Percentiles rank a stretch among this genome's conserved stretches.
Conservation (phyloP, 2,329 filamentous ascomycete genomes). For the Fusarium liriodendri region DNA sequence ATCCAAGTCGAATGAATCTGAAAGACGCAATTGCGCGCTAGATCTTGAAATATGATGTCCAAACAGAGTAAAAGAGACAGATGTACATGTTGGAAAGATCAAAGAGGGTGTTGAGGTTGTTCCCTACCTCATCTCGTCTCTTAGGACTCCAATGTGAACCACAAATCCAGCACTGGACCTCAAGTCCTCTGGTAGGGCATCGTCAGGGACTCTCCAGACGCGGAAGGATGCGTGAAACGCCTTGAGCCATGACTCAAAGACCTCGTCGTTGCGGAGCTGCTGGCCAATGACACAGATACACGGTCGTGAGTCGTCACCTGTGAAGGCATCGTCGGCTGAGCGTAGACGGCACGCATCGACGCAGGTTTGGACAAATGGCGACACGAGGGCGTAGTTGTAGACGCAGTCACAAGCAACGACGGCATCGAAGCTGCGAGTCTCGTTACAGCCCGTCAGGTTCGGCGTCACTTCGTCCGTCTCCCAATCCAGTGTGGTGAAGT, state of each 20-base stretch:
- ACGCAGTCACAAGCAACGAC: constrained; percentile 93
- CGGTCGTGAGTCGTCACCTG: constrained; percentile 49
- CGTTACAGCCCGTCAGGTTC: constrained; percentile 51
- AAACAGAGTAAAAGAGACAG: neutral
- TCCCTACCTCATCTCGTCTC: constrained; percentile 33
- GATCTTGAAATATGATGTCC: neutral
- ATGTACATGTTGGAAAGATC: neutral
- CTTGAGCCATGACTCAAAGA: constrained; percentile 85
- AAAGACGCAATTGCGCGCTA: constrained; percentile 12
- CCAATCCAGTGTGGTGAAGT: constrained; percentile 82
- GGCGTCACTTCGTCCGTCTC: constrained; percentile 70
- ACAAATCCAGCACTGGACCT: constrained; percentile 78
- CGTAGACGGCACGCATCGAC: constrained; percentile 77
- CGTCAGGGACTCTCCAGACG: constrained; percentile 81
- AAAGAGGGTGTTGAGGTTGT: neutral
- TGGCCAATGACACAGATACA: constrained; percentile 87
- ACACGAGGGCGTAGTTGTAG: constrained; percentile 89
- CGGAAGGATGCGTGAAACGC: constrained; percentile 75
- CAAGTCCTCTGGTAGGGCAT: constrained; percentile 68
- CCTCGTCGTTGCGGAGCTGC: constrained; percentile 85
- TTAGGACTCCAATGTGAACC: constrained; percentile 80
- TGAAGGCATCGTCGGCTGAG: constrained; percentile 16
- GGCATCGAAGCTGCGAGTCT: constrained; percentile 69
- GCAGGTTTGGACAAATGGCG: constrained; percentile 85
- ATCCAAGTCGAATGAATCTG: constrained; percentile 13